These are phyloP conservation scores for Areca catechu DNA, from an alignment of 176 grass and related monocot species.

Conservation along the genomic window DNA sequence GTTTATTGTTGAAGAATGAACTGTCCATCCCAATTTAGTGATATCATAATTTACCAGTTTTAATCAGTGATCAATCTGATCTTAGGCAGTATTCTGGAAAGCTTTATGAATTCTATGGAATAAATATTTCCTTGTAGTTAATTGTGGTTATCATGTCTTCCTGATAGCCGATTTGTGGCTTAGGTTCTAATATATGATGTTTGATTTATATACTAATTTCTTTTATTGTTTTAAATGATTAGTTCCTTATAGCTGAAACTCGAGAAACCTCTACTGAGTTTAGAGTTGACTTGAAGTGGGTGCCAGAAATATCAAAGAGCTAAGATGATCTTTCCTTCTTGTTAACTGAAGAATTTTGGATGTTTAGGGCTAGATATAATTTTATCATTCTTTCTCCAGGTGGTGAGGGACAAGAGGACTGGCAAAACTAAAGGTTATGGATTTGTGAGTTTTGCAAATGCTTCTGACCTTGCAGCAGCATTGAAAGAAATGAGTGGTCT, in stretches of 20 bases:
- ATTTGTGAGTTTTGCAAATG: constrained; percentile 72
- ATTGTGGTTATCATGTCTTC: too few relatives aligned
- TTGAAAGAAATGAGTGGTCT: constrained; percentile 77
- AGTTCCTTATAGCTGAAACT: neutral
- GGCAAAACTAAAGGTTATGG: constrained; percentile 72
- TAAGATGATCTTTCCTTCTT: neutral
- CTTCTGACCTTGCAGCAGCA: constrained; percentile 47
- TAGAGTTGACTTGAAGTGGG: neutral
- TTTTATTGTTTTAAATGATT: neutral
- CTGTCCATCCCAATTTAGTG: too few relatives aligned
- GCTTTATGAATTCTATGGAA: too few relatives aligned
- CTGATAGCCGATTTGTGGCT: too few relatives aligned
- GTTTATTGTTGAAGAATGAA: too few relatives aligned
- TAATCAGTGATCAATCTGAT: too few relatives aligned
- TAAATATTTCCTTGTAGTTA: too few relatives aligned
- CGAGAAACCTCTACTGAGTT: neutral
- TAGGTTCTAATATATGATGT: too few relatives aligned
- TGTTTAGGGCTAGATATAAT: neutral
- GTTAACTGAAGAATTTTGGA: neutral
- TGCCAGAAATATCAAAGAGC: neutral
- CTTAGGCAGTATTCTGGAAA: too few relatives aligned
- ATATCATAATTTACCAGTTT: too few relatives aligned
- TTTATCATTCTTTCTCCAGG: neutral
- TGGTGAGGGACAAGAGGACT: constrained; percentile 45
- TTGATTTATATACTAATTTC: neutral